A percentile compares a stretch with the other conserved stretches of the same genome.
Conservation (phyloP, 805 yeast genomes). For the Starmerella khaoyaiensis region DNA sequence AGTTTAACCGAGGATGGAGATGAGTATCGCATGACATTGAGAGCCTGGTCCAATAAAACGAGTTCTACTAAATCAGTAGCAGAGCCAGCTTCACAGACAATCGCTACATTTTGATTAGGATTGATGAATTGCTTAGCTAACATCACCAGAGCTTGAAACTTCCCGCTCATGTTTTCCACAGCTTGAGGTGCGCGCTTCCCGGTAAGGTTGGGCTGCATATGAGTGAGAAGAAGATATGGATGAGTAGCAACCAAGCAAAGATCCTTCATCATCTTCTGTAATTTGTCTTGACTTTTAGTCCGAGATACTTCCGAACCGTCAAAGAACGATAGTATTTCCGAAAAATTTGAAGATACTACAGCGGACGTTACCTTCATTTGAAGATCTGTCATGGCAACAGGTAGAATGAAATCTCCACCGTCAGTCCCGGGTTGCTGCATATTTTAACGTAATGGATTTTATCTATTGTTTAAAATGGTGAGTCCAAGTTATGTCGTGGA, state of each 20-base stretch:
- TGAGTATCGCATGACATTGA: slow-evolving; percentile 54
- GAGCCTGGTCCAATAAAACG: slow-evolving; percentile 53
- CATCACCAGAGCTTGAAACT: slow-evolving; percentile 58
- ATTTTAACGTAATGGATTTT: background rate
- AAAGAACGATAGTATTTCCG: slow-evolving; percentile 77
- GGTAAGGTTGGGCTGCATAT: slow-evolving; percentile 57
- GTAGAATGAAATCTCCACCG: slow-evolving; percentile 17
- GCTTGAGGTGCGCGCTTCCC: slow-evolving; percentile 53
- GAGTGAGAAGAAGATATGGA: slow-evolving; percentile 74
- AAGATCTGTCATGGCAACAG: slow-evolving; percentile 26
- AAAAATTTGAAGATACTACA: slow-evolving; percentile 78
- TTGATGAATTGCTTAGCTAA: slow-evolving; percentile 44
- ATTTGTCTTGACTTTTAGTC: slow-evolving; percentile 38
- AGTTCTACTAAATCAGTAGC: slow-evolving; percentile 70
- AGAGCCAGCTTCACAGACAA: slow-evolving; percentile 57
- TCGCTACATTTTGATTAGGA: slow-evolving; percentile 41
- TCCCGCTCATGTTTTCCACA: slow-evolving; percentile 44
- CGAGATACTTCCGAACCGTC: slow-evolving; percentile 45
- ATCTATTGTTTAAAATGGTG: no score
- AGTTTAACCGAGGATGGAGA: slow-evolving; percentile 30
- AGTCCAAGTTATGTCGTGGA: no score
- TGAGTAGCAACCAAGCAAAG: slow-evolving; percentile 74
- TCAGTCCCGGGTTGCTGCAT: slow-evolving; percentile 6
- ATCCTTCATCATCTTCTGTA: slow-evolving; percentile 62
- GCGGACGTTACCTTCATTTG: slow-evolving; percentile 86